Percentiles rank a stretch among this genome's conserved stretches.
Evolutionary conservation across 1,139 yeast species (phyloP).

Genomic region (Pichia sp.): DNA sequence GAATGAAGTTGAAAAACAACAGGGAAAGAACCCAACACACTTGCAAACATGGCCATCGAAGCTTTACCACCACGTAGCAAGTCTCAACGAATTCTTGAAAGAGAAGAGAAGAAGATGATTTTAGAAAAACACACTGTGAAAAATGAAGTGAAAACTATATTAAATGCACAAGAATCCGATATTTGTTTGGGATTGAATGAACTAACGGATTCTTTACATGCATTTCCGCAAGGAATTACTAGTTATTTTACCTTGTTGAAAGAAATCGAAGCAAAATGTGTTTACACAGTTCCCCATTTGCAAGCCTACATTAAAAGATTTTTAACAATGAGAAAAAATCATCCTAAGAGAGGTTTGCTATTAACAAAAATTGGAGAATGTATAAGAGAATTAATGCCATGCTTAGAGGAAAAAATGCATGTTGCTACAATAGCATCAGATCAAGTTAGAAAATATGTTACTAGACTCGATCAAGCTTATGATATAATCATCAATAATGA

Average conservation of each 20-base stretch:
- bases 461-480: slow-evolving; percentile 74
- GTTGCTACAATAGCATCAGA: slow-evolving; percentile 91
- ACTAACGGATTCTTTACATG: slow-evolving; percentile 84
- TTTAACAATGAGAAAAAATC: slow-evolving; percentile 38
- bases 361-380: slow-evolving; percentile 35
- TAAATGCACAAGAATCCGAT: slow-evolving; percentile 28
- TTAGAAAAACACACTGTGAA: slow-evolving; percentile 17
- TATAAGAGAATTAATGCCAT: slow-evolving; percentile 75
- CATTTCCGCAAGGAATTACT: slow-evolving; percentile 77
- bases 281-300: slow-evolving; percentile 63
- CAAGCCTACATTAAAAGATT: slow-evolving; percentile 53
- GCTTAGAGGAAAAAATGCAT: slow-evolving; percentile 95
- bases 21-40: too few species aligned
- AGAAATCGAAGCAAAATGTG: slow-evolving; percentile 94
- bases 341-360: slow-evolving; percentile 32
- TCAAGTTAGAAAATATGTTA: slow-evolving; percentile 60
- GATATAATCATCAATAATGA: slow-evolving; percentile 68
- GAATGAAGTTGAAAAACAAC: too few species aligned
- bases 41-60: slow-evolving; percentile 28
- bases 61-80: slow-evolving; percentile 45
- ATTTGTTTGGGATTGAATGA: slow-evolving; percentile 86
- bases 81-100: slow-evolving; percentile 41
- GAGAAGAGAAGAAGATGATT: slow-evolving; percentile 24
- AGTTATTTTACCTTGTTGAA: slow-evolving; percentile 82
- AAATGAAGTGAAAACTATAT: slow-evolving; percentile 1